phyloP scores from a whole-genome alignment of 2,329 filamentous ascomycete genomes.

The Emmonsia crescens region DNA sequence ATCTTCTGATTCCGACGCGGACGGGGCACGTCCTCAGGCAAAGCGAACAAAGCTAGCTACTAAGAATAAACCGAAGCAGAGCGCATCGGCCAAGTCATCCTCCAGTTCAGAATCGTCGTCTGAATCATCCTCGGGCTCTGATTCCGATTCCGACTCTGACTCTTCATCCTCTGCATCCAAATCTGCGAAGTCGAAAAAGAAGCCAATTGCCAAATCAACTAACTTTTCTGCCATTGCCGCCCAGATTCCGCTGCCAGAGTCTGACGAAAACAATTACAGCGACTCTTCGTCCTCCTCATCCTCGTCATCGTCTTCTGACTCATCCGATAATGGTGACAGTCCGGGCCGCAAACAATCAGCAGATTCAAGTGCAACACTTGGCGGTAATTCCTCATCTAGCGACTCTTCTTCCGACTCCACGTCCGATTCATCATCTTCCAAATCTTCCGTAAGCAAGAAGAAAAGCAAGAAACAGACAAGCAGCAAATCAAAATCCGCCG shows the following conservation, averaged over 20 bases:
- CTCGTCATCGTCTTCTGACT: slow-evolving; percentile 18
- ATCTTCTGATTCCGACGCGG: slow-evolving; percentile 26
- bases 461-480: slow-evolving; percentile 13
- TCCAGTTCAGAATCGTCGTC: not conserved
- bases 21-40: slow-evolving; percentile 18
- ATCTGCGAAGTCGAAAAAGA: slow-evolving; percentile 20
- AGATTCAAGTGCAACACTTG: slow-evolving; percentile 24
- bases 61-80: not conserved
- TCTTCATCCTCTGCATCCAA: slow-evolving; percentile 16
- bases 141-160: slow-evolving; percentile 7
- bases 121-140: slow-evolving; percentile 5
- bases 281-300: slow-evolving; percentile 10
- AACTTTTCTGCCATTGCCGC: slow-evolving; percentile 11
- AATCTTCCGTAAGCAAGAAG: slow-evolving; percentile 16
- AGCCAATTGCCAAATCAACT: slow-evolving; percentile 12
- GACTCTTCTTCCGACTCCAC: slow-evolving; percentile 4
- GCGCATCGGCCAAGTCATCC: not conserved
- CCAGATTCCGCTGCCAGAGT: slow-evolving; percentile 28
- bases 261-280: slow-evolving; percentile 17
- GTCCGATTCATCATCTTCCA: slow-evolving; percentile 6
- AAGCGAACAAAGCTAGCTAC: slow-evolving; percentile 3
- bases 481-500: slow-evolving; percentile 22
- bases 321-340: slow-evolving; percentile 1
- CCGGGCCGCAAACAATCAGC: slow-evolving; percentile 15
- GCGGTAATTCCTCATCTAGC: slow-evolving; percentile 15